Evolutionary conservation across 805 yeast species (phyloP).

Genomic region (Metschnikowia drakensbergensis): DNA sequence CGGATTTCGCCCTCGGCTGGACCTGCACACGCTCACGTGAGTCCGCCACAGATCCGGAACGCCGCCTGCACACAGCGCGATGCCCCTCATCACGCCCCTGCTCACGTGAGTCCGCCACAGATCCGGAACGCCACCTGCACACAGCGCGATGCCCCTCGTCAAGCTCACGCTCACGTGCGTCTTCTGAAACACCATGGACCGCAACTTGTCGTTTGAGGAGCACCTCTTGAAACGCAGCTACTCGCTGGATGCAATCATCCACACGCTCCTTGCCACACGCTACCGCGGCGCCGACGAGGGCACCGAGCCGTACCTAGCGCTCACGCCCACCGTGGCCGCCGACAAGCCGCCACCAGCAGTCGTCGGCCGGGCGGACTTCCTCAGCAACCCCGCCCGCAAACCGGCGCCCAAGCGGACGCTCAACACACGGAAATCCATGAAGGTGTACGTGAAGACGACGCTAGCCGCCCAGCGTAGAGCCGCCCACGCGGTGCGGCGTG

Average conservation of each 20-base stretch:
- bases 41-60: no score
- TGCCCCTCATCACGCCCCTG: no score
- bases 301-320: constrained; percentile 35
- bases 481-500: constrained; percentile 34
- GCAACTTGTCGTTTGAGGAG: constrained; percentile 43
- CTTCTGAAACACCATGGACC: constrained; percentile 30
- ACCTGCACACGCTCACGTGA: no score
- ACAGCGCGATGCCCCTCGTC: no score
- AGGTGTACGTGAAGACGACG: constrained; percentile 36
- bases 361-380: constrained; percentile 1
- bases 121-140: no score
- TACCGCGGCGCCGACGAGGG: constrained; percentile 40
- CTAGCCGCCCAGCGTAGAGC: constrained; percentile 37
- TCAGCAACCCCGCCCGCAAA: constrained; percentile 6
- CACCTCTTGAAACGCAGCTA: constrained; percentile 45
- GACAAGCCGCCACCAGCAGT: constrained; percentile 18
- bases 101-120: no score
- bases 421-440: constrained; percentile 41
- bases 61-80: no score
- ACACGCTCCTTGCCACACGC: constrained; percentile 41
- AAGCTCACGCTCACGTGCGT: no score
- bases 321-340: constrained; percentile 19
- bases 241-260: constrained; percentile 33
- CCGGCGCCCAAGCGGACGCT: constrained; percentile 19
- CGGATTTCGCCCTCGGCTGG: no score